Conservation (phyloP, 768 basidiomycete genomes). For the Lactarius akahatsu region DNA sequence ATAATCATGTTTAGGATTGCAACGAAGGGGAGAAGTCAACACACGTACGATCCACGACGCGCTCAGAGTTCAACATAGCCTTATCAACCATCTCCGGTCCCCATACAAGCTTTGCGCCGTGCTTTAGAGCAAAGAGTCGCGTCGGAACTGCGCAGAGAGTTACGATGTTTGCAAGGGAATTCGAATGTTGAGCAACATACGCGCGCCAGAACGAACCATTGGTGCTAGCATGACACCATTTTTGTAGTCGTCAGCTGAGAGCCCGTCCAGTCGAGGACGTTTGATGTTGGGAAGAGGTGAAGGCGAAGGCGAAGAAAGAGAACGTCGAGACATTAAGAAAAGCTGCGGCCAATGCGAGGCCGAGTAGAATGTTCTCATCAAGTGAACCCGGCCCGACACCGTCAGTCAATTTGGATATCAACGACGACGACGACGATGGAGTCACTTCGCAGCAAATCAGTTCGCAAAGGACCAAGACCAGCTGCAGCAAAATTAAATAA, state of each 20-base stretch:
- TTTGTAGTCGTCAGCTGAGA: constrained; percentile 75
- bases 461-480: constrained; percentile 23
- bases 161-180: not conserved
- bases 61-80: constrained; percentile 82
- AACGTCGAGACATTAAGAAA: constrained; percentile 27
- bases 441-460: constrained; percentile 35
- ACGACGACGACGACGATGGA: constrained; percentile 33
- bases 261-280: constrained; percentile 34
- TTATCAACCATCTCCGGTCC: constrained; percentile 96
- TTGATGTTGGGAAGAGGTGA: constrained; percentile 24
- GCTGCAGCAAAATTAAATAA: constrained; percentile 21
- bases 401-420: not conserved
- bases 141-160: constrained; percentile 63
- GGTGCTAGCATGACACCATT: constrained; percentile 94
- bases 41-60: constrained; percentile 80
- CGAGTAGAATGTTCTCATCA: constrained; percentile 1
- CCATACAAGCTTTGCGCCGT: constrained; percentile 95
- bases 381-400: not conserved
- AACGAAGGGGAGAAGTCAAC: not conserved
- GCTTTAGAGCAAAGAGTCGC: constrained; percentile 81
- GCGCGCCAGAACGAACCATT: constrained; percentile 93
- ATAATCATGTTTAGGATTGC: constrained; percentile 12
- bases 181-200: constrained; percentile 46
- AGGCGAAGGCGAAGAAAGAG: constrained; percentile 23
- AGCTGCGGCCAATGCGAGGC: not conserved